Conservation (phyloP, 441 rosid genomes). For the Gossypium aridum region DNA sequence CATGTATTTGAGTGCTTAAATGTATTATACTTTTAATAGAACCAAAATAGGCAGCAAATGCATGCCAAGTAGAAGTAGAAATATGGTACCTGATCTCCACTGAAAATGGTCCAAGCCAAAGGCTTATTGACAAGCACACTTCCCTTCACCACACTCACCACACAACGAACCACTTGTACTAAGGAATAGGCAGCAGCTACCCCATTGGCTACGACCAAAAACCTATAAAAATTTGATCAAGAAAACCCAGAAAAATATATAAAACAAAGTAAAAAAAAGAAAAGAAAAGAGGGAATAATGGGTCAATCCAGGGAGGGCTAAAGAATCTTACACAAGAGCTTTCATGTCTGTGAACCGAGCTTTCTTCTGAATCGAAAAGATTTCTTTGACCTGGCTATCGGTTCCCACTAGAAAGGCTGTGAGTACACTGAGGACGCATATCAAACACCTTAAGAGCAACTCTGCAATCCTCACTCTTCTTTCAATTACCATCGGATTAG, state of each 20-base stretch:
- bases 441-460: constrained; percentile 60
- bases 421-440: constrained; percentile 42
- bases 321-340: constrained; percentile 66
- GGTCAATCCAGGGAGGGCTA: neutral
- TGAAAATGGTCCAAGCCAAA: constrained; percentile 81
- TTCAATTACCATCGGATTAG: constrained; percentile 49
- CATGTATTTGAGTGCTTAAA: too few species aligned
- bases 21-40: too few species aligned
- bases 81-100: constrained; percentile 68
- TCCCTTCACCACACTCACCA: constrained; percentile 51
- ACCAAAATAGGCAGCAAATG: neutral
- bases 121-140: constrained; percentile 60
- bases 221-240: constrained; percentile 19
- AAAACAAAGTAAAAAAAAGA: neutral
- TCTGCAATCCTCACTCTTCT: constrained; percentile 62
- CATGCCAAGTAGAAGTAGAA: constrained; percentile 4
- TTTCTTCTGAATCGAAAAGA: constrained; percentile 60
- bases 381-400: constrained; percentile 61
- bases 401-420: constrained; percentile 65
- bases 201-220: constrained; percentile 70
- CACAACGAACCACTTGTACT: constrained; percentile 63
- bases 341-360: constrained; percentile 86
- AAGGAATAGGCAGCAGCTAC: constrained; percentile 68
- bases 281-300: neutral
- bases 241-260: neutral